Evolutionary conservation across 75 land plant species (phyloP).

Genomic region (Selaginella tamariscina): DNA sequence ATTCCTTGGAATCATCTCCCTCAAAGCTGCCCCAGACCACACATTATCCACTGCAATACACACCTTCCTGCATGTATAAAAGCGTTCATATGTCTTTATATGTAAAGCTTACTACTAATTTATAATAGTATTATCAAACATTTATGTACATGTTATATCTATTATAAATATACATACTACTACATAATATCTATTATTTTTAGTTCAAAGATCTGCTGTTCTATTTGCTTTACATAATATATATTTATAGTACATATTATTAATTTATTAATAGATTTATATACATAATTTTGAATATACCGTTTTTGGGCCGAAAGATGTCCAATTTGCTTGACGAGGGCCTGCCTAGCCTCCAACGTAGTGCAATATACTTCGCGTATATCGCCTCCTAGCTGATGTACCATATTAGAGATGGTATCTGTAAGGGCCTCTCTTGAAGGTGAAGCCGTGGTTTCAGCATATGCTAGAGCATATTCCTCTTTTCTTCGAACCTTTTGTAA

Average conservation of each 20-base stretch:
- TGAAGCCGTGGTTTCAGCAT: neutral
- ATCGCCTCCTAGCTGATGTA: conserved; percentile 8
- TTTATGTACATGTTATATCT: too few species aligned
- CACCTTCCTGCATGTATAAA: neutral
- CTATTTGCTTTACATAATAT: too few species aligned
- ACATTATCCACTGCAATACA: conserved; percentile 9
- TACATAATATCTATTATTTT: too few species aligned
- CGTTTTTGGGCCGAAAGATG: neutral
- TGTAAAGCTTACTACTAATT: too few species aligned
- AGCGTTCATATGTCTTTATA: too few species aligned
- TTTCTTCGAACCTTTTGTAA: neutral
- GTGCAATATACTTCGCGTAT: conserved; percentile 1
- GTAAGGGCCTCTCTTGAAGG: conserved; percentile 2
- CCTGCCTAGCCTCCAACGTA: neutral
- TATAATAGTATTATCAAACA: too few species aligned
- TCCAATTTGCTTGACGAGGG: neutral
- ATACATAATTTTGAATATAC: too few species aligned
- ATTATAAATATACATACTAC: too few species aligned
- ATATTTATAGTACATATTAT: too few species aligned
- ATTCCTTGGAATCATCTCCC: neutral
- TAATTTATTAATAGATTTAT: too few species aligned
- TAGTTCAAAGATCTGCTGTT: too few species aligned
- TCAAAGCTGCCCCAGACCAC: conserved; percentile 1
- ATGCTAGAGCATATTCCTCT: conserved; percentile 8
- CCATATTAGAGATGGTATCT: neutral